Percentiles rank a stretch among this genome's conserved stretches.
Evolutionary conservation across 257 asterid genomes (phyloP).

Genomic region (Eustoma russellianum): DNA sequence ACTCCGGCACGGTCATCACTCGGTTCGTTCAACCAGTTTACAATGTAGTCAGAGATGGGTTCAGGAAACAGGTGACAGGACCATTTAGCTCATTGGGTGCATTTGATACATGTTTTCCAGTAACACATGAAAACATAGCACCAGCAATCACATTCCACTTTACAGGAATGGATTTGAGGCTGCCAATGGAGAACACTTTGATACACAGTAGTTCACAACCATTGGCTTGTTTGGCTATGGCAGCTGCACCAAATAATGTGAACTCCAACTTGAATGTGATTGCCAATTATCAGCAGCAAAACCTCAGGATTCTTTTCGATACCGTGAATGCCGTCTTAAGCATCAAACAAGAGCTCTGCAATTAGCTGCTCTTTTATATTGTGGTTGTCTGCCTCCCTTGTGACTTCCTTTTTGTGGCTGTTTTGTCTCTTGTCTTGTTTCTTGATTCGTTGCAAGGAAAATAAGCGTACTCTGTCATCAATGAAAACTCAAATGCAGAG

Average conservation of each 20-base stretch:
- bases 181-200: slow-evolving; percentile 73
- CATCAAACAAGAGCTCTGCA: slow-evolving; percentile 74
- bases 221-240: slow-evolving; percentile 79
- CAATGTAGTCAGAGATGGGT: slow-evolving; percentile 50
- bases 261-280: slow-evolving; percentile 65
- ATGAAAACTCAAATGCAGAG: neutral
- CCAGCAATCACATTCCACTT: slow-evolving; percentile 53
- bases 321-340: slow-evolving; percentile 59
- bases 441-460: neutral
- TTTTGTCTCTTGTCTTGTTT: neutral
- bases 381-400: neutral
- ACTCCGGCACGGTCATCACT: slow-evolving; percentile 91
- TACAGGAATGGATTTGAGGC: slow-evolving; percentile 51
- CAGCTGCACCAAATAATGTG: slow-evolving; percentile 56
- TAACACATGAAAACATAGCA: slow-evolving; percentile 44
- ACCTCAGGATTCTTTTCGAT: slow-evolving; percentile 70
- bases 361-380: slow-evolving; percentile 3
- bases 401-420: neutral
- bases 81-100: slow-evolving; percentile 64
- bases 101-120: slow-evolving; percentile 74
- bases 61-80: slow-evolving; percentile 48
- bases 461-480: neutral
- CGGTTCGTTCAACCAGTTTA: slow-evolving; percentile 59
- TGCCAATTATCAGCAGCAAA: slow-evolving; percentile 92
- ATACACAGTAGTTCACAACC: slow-evolving; percentile 78